These are phyloP conservation scores for Spathaspora sp. DNA, from an alignment of 805 yeast species.

Conservation along the genomic window DNA sequence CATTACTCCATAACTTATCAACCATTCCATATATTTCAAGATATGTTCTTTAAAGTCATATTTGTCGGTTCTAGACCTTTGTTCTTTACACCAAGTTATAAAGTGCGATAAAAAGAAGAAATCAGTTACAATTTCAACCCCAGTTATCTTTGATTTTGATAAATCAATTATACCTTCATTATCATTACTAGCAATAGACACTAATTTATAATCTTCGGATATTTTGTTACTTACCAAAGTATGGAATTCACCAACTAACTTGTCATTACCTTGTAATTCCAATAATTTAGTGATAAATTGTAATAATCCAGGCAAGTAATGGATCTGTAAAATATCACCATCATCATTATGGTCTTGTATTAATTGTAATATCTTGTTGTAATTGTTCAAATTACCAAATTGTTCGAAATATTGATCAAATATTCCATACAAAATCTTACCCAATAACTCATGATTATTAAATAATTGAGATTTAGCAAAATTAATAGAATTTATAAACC, in stretches of 20 bases:
- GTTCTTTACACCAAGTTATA: constrained; percentile 64
- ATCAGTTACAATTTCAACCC: constrained; percentile 42
- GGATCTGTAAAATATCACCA: constrained; percentile 62
- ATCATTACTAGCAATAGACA: neutral
- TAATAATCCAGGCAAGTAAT: constrained; percentile 61
- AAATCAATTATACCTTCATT: constrained; percentile 24
- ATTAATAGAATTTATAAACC: constrained; percentile 35
- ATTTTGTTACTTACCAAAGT: constrained; percentile 34
- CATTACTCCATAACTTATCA: constrained; percentile 64
- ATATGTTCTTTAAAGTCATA: constrained; percentile 55
- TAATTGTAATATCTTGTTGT: constrained; percentile 40
- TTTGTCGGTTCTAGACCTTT: constrained; percentile 34
- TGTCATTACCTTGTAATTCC: constrained; percentile 24
- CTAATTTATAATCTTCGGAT: constrained; percentile 18
- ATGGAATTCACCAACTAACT: constrained; percentile 23
- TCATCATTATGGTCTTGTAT: constrained; percentile 44
- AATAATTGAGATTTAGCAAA: constrained; percentile 62
- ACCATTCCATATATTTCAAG: constrained; percentile 54
- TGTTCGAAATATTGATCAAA: constrained; percentile 33
- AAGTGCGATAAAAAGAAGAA: constrained; percentile 53
- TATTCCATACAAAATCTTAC: constrained; percentile 59
- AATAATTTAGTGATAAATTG: constrained; percentile 40
- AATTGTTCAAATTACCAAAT: constrained; percentile 28
- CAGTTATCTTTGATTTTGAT: constrained; percentile 27
- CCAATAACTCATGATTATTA: constrained; percentile 66